These are phyloP conservation scores for Blastobotrys raffinosifermentans DNA, from an alignment of 1,139 yeast genomes.

Conservation along the genomic window DNA sequence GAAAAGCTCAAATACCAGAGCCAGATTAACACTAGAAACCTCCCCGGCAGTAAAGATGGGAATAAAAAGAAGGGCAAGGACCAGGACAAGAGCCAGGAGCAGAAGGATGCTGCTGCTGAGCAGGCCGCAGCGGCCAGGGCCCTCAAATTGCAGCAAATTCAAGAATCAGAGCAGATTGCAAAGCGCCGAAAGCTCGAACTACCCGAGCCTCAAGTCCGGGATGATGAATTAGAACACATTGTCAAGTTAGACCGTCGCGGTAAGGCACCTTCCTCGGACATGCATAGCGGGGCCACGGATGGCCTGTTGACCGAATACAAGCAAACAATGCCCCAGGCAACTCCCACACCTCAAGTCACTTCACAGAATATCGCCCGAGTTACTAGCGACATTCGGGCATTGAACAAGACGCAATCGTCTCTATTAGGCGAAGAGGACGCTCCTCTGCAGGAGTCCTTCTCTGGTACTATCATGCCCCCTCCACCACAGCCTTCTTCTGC, in stretches of 20 bases:
- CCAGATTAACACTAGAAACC: slow-evolving; percentile 45
- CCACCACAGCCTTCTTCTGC: neutral
- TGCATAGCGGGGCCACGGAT: slow-evolving; percentile 6
- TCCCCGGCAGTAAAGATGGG: slow-evolving; percentile 40
- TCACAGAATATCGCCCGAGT: slow-evolving; percentile 24
- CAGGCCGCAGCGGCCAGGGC: slow-evolving; percentile 36
- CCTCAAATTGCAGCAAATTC: slow-evolving; percentile 30
- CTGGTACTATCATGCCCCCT: slow-evolving; percentile 4
- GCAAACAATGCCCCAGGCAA: neutral
- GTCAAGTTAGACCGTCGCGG: slow-evolving; percentile 27
- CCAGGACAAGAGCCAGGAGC: slow-evolving; percentile 28
- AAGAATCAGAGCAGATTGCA: slow-evolving; percentile 35
- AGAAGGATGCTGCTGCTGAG: slow-evolving; percentile 23
- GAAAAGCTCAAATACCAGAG: slow-evolving; percentile 43
- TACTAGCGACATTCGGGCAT: slow-evolving; percentile 25
- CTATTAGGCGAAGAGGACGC: slow-evolving; percentile 27
- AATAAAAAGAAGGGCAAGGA: slow-evolving; percentile 30
- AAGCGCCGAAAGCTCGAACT: slow-evolving; percentile 53
- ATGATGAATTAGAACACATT: slow-evolving; percentile 32
- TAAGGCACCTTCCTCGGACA: slow-evolving; percentile 11
- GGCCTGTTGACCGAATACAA: slow-evolving; percentile 2
- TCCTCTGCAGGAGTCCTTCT: slow-evolving; percentile 17
- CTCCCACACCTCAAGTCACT: neutral
- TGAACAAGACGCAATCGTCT: slow-evolving; percentile 28
- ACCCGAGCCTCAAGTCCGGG: slow-evolving; percentile 45